These are phyloP conservation scores for Saksenaea oblongispora DNA, from an alignment of 371 early-diverging fungal genomes.

Conservation along the genomic window DNA sequence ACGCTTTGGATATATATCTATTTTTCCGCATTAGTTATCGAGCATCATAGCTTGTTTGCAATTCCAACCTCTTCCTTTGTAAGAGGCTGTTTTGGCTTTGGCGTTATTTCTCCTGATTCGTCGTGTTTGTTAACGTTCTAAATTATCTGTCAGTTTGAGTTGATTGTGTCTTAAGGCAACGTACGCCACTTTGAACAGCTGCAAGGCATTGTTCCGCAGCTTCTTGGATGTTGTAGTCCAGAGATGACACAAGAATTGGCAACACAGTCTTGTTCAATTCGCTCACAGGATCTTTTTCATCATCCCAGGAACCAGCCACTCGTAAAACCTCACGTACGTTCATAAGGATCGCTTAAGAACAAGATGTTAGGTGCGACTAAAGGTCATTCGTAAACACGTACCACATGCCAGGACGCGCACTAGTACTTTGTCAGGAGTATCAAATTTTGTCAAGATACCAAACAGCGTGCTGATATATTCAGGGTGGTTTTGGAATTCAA, in stretches of 20 bases:
- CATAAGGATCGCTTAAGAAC: slow-evolving; percentile 36
- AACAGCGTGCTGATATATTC: slow-evolving; percentile 57
- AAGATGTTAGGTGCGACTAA: neutral
- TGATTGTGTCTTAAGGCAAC: neutral
- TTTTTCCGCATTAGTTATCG: neutral
- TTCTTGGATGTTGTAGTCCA: slow-evolving; percentile 63
- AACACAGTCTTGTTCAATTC: slow-evolving; percentile 53
- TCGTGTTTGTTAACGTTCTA: slow-evolving; percentile 44
- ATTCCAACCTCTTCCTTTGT: slow-evolving; percentile 47
- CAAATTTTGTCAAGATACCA: slow-evolving; percentile 43
- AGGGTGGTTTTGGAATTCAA: slow-evolving; percentile 61
- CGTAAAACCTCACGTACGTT: slow-evolving; percentile 45
- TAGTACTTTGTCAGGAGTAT: slow-evolving; percentile 44
- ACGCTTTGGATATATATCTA: slow-evolving; percentile 44
- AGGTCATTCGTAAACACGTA: slow-evolving; percentile 15
- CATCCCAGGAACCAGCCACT: slow-evolving; percentile 36
- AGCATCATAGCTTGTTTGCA: neutral
- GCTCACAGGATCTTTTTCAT: slow-evolving; percentile 30
- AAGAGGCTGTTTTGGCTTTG: slow-evolving; percentile 50
- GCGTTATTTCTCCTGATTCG: slow-evolving; percentile 40
- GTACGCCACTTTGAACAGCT: slow-evolving; percentile 51
- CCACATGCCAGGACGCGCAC: slow-evolving; percentile 61
- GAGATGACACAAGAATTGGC: slow-evolving; percentile 54
- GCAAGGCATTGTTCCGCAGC: slow-evolving; percentile 53
- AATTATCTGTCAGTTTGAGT: neutral